Conservation (phyloP, 2,329 filamentous ascomycete genomes). For the Hypomyces rosellus region DNA sequence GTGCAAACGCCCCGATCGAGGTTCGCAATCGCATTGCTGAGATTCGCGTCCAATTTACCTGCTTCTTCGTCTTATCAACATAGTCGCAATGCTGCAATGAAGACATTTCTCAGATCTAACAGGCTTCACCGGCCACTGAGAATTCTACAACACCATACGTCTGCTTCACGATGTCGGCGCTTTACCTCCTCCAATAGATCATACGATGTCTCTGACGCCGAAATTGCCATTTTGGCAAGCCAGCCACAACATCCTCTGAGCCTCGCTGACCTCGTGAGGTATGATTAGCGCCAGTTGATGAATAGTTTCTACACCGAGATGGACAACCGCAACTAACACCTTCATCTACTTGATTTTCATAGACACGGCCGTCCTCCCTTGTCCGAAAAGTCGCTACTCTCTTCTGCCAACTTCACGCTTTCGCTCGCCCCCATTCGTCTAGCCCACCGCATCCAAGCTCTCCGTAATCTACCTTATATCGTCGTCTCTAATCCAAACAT, state of each 20-base stretch:
- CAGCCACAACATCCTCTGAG: conserved; percentile 76
- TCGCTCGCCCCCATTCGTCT: conserved; percentile 86
- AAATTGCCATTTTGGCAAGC: conserved; percentile 71
- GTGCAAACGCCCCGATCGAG: not conserved
- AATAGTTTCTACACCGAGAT: not conserved
- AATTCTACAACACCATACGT: not conserved
- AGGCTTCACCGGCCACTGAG: conserved; percentile 9
- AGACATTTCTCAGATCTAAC: conserved; percentile 10
- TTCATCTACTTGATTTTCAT: not conserved
- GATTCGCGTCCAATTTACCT: not conserved
- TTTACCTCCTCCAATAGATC: conserved; percentile 13
- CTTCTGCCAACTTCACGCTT: conserved; percentile 93
- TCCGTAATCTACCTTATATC: conserved; percentile 92
- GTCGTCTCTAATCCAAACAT: conserved; percentile 98
- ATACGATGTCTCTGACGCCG: conserved; percentile 55
- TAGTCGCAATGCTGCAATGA: conserved; percentile 18
- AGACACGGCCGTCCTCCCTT: conserved; percentile 78
- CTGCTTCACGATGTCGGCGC: conserved; percentile 8
- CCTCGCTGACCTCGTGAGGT: conserved; percentile 84
- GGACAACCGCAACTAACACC: not conserved
- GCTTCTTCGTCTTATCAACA: not conserved
- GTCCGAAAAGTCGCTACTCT: conserved; percentile 70
- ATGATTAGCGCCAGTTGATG: conserved; percentile 20
- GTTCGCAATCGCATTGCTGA: not conserved
- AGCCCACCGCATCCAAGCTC: conserved; percentile 85